Conservation (phyloP, 108 stramenopile genomes). For the Nitzschia palea region DNA sequence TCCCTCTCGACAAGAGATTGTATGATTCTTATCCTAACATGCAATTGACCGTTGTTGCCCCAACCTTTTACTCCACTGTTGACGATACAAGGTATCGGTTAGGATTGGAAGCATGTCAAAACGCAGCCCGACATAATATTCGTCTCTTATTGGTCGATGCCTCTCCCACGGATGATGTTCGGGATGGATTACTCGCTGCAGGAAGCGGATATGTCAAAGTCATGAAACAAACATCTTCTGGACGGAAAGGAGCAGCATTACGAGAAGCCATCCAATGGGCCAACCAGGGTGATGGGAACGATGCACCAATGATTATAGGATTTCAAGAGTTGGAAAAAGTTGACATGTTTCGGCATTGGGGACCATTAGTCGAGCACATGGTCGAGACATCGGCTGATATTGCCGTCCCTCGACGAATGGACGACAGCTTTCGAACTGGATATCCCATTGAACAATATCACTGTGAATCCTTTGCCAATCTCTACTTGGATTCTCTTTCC, state of each 20-base stretch:
- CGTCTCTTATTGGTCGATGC: slow-evolving; percentile 42
- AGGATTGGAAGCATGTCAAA: slow-evolving; percentile 39
- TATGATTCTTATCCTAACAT: not conserved
- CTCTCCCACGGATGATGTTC: slow-evolving; percentile 29
- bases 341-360: slow-evolving; percentile 48
- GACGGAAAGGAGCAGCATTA: slow-evolving; percentile 51
- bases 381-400: slow-evolving; percentile 33
- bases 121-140: slow-evolving; percentile 27
- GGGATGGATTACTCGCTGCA: slow-evolving; percentile 11
- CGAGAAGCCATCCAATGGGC: slow-evolving; percentile 46
- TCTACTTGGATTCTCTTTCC: slow-evolving; percentile 48
- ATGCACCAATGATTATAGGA: slow-evolving; percentile 27
- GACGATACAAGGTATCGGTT: slow-evolving; percentile 39
- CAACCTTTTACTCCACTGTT: slow-evolving; percentile 11
- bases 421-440: slow-evolving; percentile 34
- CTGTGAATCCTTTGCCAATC: slow-evolving; percentile 56
- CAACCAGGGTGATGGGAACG: not conserved
- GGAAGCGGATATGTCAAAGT: slow-evolving; percentile 30
- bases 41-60: slow-evolving; percentile 19
- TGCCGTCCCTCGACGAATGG: slow-evolving; percentile 39
- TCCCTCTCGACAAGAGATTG: too few species aligned
- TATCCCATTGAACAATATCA: slow-evolving; percentile 79
- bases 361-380: slow-evolving; percentile 9
- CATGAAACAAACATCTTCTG: slow-evolving; percentile 30
- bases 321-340: slow-evolving; percentile 66